Evolutionary conservation across 495 filamentous ascomycete genomes (phyloP).

Genomic region (Penicillium canescens): DNA sequence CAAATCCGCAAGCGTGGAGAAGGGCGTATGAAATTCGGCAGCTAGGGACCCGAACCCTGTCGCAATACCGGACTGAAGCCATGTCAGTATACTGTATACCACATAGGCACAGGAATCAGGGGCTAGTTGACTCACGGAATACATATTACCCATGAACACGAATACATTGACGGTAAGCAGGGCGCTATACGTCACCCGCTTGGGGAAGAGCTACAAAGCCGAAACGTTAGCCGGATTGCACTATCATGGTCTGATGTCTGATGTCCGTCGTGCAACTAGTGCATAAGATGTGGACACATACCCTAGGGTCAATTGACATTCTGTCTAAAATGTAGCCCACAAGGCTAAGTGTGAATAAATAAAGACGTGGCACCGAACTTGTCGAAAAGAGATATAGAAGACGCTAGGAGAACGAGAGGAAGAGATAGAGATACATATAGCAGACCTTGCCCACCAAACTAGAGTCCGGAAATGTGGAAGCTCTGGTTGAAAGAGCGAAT

Average conservation of each 20-base stretch:
- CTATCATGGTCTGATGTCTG: neutral
- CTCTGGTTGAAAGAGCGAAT: neutral
- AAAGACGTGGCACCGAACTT: neutral
- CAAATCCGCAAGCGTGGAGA: conserved; percentile 24
- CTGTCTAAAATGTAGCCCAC: neutral
- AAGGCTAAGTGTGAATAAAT: no score
- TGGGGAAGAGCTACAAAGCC: conserved; percentile 21
- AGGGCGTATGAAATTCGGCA: conserved; percentile 26
- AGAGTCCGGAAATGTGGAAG: neutral
- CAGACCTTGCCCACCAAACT: neutral
- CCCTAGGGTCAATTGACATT: conserved; percentile 1
- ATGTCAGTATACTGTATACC: neutral
- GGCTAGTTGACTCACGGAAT: conserved; percentile 22
- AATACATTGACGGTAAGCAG: conserved; percentile 37
- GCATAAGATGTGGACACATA: neutral
- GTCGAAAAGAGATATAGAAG: neutral
- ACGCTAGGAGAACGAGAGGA: neutral
- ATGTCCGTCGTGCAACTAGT: neutral
- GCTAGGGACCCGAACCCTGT: conserved; percentile 38
- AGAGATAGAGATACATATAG: neutral
- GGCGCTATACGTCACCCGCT: conserved; percentile 31
- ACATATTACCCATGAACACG: conserved; percentile 43
- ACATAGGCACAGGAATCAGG: neutral
- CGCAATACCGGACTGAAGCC: conserved; percentile 27
- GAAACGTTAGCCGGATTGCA: conserved; percentile 3